Evolutionary conservation across 2,329 filamentous ascomycete species (phyloP).

Genomic region (Beauveria bassiana): DNA sequence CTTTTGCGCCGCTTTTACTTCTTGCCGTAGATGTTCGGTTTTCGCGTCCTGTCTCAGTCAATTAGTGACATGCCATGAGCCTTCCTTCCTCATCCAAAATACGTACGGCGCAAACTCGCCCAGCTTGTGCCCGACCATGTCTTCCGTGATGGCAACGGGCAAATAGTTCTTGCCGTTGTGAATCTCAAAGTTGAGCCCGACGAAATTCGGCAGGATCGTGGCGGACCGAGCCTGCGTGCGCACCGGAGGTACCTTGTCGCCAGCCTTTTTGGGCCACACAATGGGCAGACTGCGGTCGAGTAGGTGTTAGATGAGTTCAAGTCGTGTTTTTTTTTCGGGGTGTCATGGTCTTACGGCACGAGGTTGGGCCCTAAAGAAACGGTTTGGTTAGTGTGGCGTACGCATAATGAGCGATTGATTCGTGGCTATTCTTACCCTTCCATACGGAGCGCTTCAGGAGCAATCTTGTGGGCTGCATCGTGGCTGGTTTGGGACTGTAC

Average conservation of each 20-base stretch:
- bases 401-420: not conserved
- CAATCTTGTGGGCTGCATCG: slow-evolving; percentile 62
- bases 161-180: slow-evolving; percentile 87
- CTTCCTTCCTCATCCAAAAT: not conserved
- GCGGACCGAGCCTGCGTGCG: slow-evolving; percentile 80
- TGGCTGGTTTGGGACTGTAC: slow-evolving; percentile 16
- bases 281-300: slow-evolving; percentile 50
- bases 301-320: slow-evolving; percentile 8
- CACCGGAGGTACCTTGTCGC: slow-evolving; percentile 63
- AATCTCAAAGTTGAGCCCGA: slow-evolving; percentile 81
- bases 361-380: slow-evolving; percentile 40
- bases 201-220: slow-evolving; percentile 87
- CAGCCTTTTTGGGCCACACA: slow-evolving; percentile 46
- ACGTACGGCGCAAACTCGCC: slow-evolving; percentile 86
- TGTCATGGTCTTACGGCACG: slow-evolving; percentile 38
- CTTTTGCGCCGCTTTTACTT: slow-evolving; percentile 9
- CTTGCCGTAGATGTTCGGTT: slow-evolving; percentile 45
- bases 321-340: not conserved
- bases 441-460: slow-evolving; percentile 73
- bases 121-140: slow-evolving; percentile 94
- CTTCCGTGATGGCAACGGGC: slow-evolving; percentile 78
- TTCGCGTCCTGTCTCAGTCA: slow-evolving; percentile 40
- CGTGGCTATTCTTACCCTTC: slow-evolving; percentile 57
- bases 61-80: not conserved
- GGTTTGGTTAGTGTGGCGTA: not conserved